phyloP scores from a whole-genome alignment of 345 rosid species.

The Populus euphratica region DNA sequence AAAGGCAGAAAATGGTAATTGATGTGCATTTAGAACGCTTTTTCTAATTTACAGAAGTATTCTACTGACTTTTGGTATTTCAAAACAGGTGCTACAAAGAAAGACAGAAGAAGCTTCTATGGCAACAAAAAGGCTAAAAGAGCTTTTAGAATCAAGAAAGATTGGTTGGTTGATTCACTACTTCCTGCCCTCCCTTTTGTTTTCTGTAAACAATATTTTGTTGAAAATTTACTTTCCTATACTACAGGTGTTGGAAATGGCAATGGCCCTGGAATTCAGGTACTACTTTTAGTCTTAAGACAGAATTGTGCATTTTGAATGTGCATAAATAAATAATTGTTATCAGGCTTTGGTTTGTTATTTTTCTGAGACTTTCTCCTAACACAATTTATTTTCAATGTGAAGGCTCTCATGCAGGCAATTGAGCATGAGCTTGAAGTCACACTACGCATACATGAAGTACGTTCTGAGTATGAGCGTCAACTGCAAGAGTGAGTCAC shows the following conservation, averaged over 20 bases:
- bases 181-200: conserved; percentile 1
- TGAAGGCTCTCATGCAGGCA: conserved; percentile 76
- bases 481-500: conserved; percentile 90
- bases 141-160: conserved; percentile 81
- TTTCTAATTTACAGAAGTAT: conserved; percentile 11
- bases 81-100: conserved; percentile 79
- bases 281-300: conserved; percentile 22
- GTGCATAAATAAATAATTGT: not conserved
- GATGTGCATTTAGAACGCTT: not conserved
- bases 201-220: conserved; percentile 14
- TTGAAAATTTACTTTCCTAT: conserved; percentile 12
- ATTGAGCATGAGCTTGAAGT: conserved; percentile 98
- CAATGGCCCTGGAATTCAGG: conserved; percentile 79
- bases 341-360: not conserved
- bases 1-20: conserved; percentile 87
- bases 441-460: conserved; percentile 85
- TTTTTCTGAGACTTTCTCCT: not conserved
- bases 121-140: conserved; percentile 95
- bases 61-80: conserved; percentile 4
- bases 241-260: conserved; percentile 55
- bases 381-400: not conserved
- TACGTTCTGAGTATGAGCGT: conserved; percentile 81
- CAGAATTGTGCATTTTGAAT: conserved; percentile 8
- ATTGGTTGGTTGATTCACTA: conserved; percentile 32
- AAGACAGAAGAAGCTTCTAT: conserved; percentile 95